Conservation (phyloP, 495 filamentous ascomycete species). For the Trichoderma parareesei region DNA sequence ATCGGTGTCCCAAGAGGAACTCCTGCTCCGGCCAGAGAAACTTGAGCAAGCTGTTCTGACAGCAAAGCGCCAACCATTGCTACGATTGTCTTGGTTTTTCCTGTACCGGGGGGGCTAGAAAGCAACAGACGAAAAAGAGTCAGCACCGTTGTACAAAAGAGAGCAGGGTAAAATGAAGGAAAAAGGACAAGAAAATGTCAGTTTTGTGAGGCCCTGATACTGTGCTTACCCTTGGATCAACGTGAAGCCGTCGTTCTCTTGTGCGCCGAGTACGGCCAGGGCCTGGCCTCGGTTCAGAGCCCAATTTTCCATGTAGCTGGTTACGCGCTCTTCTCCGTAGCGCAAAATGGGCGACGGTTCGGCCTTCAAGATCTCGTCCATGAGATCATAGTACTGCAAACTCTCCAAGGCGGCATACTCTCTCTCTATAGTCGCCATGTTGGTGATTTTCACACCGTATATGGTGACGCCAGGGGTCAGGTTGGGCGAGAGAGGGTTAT, state of each 20-base stretch:
- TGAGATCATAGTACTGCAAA: slow-evolving; percentile 90
- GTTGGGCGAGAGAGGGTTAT: slow-evolving; percentile 32
- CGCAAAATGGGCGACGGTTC: slow-evolving; percentile 79
- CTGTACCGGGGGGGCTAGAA: slow-evolving; percentile 74
- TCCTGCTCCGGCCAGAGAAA: slow-evolving; percentile 26
- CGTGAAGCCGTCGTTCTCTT: slow-evolving; percentile 92
- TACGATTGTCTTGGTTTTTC: slow-evolving; percentile 97
- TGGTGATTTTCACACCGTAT: slow-evolving; percentile 70
- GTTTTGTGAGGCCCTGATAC: too few species aligned
- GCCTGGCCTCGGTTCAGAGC: slow-evolving; percentile 82
- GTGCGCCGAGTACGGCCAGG: slow-evolving; percentile 82
- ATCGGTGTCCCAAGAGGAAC: slow-evolving; percentile 30
- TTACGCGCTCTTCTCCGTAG: slow-evolving; percentile 64
- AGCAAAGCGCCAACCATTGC: slow-evolving; percentile 89
- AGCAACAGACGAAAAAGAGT: slow-evolving; percentile 17
- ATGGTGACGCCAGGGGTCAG: slow-evolving; percentile 57
- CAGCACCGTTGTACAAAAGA: not conserved
- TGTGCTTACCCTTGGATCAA: slow-evolving; percentile 72
- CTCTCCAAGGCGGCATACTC: slow-evolving; percentile 88
- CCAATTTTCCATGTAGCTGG: slow-evolving; percentile 62
- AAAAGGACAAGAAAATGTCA: not conserved
- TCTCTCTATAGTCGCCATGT: slow-evolving; percentile 84
- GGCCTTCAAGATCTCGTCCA: slow-evolving; percentile 79
- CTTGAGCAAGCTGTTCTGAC: slow-evolving; percentile 46
- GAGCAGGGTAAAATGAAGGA: not conserved